phyloP scores from a whole-genome alignment of 441 rosid species.

The Manihot esculenta region DNA sequence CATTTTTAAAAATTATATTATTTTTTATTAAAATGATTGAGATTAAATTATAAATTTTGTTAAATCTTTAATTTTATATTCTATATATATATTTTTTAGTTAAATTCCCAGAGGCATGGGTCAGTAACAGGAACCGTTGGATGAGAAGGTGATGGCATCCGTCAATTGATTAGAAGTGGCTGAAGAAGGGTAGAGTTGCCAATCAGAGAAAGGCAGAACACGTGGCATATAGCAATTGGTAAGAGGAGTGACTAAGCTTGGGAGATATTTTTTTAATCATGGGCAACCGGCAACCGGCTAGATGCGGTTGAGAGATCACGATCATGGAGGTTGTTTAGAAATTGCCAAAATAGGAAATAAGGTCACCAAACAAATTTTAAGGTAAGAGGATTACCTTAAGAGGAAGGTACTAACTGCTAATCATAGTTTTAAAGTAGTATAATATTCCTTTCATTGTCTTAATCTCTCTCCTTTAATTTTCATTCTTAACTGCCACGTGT shows the following conservation, averaged over 20 bases:
- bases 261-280: not conserved
- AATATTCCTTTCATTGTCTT: not conserved
- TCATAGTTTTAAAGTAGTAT: not conserved
- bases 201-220: not conserved
- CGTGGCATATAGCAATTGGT: not conserved
- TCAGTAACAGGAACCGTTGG: not conserved
- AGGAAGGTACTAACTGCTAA: slow-evolving; percentile 31
- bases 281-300: slow-evolving; percentile 25
- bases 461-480: not conserved
- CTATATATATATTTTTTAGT: too few species aligned
- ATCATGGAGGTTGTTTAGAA: slow-evolving; percentile 18
- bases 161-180: not conserved
- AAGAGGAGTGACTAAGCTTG: not conserved
- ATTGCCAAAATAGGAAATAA: slow-evolving; percentile 35
- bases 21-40: too few species aligned
- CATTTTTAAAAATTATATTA: too few species aligned
- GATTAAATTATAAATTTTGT: too few species aligned
- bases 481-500: not conserved
- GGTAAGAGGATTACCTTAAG: slow-evolving; percentile 35
- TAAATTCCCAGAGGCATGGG: not conserved
- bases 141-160: not conserved
- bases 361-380: slow-evolving; percentile 27
- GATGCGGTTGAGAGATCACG: slow-evolving; percentile 27
- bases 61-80: too few species aligned
- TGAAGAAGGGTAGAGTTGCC: too few species aligned